Evolutionary conservation across 2,329 filamentous ascomycete genomes (phyloP).

Genomic region (Claviceps sp.): DNA sequence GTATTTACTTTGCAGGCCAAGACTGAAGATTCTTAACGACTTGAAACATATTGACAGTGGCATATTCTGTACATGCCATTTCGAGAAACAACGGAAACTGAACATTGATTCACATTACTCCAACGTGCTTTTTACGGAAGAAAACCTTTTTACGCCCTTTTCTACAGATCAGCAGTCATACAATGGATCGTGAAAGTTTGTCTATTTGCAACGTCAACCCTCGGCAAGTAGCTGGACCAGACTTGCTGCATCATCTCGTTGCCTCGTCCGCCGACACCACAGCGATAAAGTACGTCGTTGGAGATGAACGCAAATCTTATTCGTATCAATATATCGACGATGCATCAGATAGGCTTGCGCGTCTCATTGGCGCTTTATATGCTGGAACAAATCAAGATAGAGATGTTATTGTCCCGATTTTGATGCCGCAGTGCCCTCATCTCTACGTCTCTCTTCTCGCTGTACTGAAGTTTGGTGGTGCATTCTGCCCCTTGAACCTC

Average conservation of each 20-base stretch:
- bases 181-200: conserved; percentile 17
- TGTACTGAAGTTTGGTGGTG: conserved; percentile 66
- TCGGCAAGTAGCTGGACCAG: conserved; percentile 26
- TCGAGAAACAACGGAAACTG: neutral
- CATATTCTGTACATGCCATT: neutral
- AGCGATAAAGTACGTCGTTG: conserved; percentile 21
- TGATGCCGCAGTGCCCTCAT: conserved; percentile 62
- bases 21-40: neutral
- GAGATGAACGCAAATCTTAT: conserved; percentile 23
- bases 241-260: conserved; percentile 47
- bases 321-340: conserved; percentile 52
- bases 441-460: conserved; percentile 69
- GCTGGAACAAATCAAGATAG: conserved; percentile 3
- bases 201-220: conserved; percentile 35
- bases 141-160: neutral
- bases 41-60: neutral
- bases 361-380: conserved; percentile 24
- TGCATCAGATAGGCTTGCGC: conserved; percentile 42
- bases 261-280: conserved; percentile 15
- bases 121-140: neutral
- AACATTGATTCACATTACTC: neutral
- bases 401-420: conserved; percentile 54
- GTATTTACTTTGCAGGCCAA: neutral
- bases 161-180: neutral
- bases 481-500: conserved; percentile 73